phyloP scores from a whole-genome alignment of 1,284 basidiomycete species.

The Pholiota adiposa region DNA sequence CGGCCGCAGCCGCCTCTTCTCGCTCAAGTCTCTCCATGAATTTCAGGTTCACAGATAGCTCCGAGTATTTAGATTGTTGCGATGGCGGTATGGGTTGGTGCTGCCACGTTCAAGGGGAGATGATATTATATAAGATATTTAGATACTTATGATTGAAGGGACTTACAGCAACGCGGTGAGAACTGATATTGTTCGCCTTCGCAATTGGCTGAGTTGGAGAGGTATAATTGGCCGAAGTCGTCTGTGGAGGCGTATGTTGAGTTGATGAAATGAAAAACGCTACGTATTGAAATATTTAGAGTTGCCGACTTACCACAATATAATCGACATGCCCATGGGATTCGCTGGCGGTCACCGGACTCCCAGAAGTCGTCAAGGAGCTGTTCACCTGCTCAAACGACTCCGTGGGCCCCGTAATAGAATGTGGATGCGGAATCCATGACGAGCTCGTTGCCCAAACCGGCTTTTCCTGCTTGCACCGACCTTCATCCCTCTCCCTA shows the following conservation, averaged over 20 bases:
- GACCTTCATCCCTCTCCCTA: not conserved
- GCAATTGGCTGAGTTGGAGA: not conserved
- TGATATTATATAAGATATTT: not conserved
- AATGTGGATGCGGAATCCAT: not conserved
- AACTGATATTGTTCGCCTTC: not conserved
- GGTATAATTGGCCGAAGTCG: not conserved
- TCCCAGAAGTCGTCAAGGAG: not conserved
- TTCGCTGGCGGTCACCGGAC: not conserved
- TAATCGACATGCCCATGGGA: not conserved
- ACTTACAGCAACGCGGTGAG: not conserved
- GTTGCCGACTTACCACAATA: not conserved
- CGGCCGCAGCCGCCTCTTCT: slow-evolving; percentile 3
- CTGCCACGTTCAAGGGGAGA: slow-evolving; percentile 1
- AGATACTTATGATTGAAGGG: not conserved
- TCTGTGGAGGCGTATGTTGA: not conserved
- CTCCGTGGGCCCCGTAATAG: not conserved
- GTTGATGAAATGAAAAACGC: not conserved
- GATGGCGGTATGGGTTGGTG: slow-evolving; percentile 20
- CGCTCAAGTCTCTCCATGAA: slow-evolving; percentile 15
- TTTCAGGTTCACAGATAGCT: slow-evolving; percentile 15
- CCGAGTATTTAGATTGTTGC: slow-evolving; percentile 18
- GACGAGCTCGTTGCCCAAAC: not conserved
- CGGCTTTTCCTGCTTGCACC: not conserved
- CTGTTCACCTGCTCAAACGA: not conserved
- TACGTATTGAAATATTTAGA: not conserved